phyloP scores from a whole-genome alignment of 2,329 filamentous ascomycete species.

The Cordyceps cicadae region DNA sequence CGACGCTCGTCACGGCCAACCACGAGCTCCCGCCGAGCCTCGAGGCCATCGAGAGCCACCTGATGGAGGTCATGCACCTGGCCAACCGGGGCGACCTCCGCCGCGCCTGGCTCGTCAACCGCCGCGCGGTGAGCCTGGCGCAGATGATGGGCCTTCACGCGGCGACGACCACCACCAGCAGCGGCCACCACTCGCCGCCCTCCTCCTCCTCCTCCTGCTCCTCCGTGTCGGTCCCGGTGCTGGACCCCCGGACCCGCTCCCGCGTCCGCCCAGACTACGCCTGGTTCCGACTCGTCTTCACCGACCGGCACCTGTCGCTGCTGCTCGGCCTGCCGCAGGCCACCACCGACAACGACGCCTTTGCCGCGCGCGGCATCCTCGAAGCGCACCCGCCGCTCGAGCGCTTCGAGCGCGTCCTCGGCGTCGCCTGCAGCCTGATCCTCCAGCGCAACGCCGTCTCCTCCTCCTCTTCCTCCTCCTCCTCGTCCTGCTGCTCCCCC shows the following conservation, averaged over 20 bases:
- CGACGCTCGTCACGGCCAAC: slow-evolving; percentile 21
- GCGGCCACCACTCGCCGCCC: too few relatives aligned
- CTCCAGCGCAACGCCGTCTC: slow-evolving; percentile 35
- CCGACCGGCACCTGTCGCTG: slow-evolving; percentile 40
- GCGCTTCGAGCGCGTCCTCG: slow-evolving; percentile 36
- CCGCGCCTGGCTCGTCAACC: slow-evolving; percentile 35
- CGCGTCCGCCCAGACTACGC: slow-evolving; percentile 28
- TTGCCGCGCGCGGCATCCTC: slow-evolving; percentile 22
- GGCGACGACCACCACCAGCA: background rate
- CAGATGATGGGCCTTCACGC: slow-evolving; percentile 32
- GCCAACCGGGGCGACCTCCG: slow-evolving; percentile 39
- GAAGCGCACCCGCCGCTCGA: slow-evolving; percentile 29
- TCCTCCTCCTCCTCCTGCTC: too few relatives aligned
- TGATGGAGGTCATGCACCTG: slow-evolving; percentile 38
- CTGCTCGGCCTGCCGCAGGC: slow-evolving; percentile 38
- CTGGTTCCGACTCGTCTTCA: slow-evolving; percentile 37
- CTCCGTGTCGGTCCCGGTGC: background rate
- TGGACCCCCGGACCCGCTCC: slow-evolving; percentile 14
- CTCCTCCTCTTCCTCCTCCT: background rate
- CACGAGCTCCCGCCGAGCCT: slow-evolving; percentile 36
- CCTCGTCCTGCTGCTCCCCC: too few relatives aligned
- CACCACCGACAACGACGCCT: slow-evolving; percentile 27
- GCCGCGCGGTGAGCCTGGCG: slow-evolving; percentile 36
- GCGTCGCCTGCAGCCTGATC: slow-evolving; percentile 33
- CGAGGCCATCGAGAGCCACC: slow-evolving; percentile 42